Evolutionary conservation across 2,329 filamentous ascomycete genomes (phyloP), one percentile per base, ranked within the genome.

Genomic region (Proliferodiscus dingleyae): DNA sequence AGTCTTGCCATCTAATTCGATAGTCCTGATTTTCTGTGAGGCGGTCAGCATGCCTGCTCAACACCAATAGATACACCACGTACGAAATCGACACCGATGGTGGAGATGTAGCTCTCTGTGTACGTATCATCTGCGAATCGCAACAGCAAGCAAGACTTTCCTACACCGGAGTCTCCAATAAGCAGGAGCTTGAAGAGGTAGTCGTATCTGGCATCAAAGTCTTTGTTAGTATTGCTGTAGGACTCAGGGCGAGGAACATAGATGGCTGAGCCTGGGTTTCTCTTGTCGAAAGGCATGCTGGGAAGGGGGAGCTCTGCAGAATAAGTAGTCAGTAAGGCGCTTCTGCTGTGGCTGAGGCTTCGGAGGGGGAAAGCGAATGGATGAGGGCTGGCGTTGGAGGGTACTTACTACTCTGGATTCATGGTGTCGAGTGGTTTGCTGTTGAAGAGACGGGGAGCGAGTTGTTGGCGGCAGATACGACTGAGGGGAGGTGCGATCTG

Each of bases 141-240:
- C 68, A 98, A 79, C 61, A 98, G 80, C 75, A 98, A 71, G 74
- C 93, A 98, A 66, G 93, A 98, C 85, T 98, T 98, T 85, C 93
- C 93, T 66, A 98, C 93, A 83, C 93, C 93, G 70, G 93, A 98
- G 71, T 98, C 93, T 73, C 93, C 93, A 83, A 98, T 98, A 77
- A 98, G 91, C 72, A 98, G 88, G 59, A 98, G 89, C 84, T 98
- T 98, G 84, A 98, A 98, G 66, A 98, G 89, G 72, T 98, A 98
- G 71, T 98, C 93, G 87, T 98, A 98, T 93, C 93, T 97, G 66
- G 15, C 32, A 11, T 32, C 50, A 46, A 46, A 41, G 28, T 42
- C n/a, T n/a, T 50, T 45, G 53, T 64, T 45, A 63, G 55, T 49
- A 44, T 41, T 32, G 37, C 22, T 42, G 15, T 49, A 39, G n/a